Conservation (phyloP, 495 filamentous ascomycete species). For the Annulohypoxylon nitens region DNA sequence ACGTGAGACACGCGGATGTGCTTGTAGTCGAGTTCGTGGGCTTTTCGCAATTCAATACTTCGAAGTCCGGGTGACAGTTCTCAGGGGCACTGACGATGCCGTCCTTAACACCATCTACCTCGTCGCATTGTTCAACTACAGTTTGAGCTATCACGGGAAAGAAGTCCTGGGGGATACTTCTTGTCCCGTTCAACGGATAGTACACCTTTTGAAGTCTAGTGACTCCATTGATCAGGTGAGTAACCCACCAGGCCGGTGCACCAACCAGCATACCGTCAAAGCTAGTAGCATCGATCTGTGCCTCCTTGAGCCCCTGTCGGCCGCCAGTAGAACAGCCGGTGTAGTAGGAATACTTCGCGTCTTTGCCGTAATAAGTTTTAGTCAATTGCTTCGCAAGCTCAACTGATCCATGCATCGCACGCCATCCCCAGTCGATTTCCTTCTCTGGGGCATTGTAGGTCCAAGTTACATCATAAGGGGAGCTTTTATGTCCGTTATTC, state of each 20-base stretch:
- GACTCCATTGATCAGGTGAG: slow-evolving; percentile 58
- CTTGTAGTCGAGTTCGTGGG: slow-evolving; percentile 44
- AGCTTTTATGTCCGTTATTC: slow-evolving; percentile 66
- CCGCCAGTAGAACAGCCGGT: slow-evolving; percentile 69
- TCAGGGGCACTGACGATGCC: slow-evolving; percentile 72
- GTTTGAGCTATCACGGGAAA: slow-evolving; percentile 66
- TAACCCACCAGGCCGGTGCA: slow-evolving; percentile 62
- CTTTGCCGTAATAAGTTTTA: slow-evolving; percentile 54
- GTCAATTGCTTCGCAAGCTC: slow-evolving; percentile 52
- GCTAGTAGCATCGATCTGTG: slow-evolving; percentile 60
- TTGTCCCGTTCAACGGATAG: slow-evolving; percentile 55
- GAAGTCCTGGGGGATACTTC: slow-evolving; percentile 62
- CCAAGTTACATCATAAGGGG: slow-evolving; percentile 57
- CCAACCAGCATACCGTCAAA: slow-evolving; percentile 76
- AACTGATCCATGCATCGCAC: slow-evolving; percentile 66
- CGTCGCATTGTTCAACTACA: slow-evolving; percentile 72
- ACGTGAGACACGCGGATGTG: slow-evolving; percentile 63
- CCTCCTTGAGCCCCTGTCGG: slow-evolving; percentile 65
- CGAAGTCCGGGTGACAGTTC: slow-evolving; percentile 66
- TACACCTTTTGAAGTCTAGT: slow-evolving; percentile 51
- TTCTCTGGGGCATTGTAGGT: slow-evolving; percentile 57
- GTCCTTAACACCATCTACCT: slow-evolving; percentile 70
- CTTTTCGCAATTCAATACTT: slow-evolving; percentile 62
- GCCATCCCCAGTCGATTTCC: slow-evolving; percentile 61
- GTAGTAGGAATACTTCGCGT: slow-evolving; percentile 63